Percentiles rank a stretch among this genome's conserved stretches.
Evolutionary conservation across 495 filamentous ascomycete species (phyloP).

Genomic region (Aspergillus wentii): DNA sequence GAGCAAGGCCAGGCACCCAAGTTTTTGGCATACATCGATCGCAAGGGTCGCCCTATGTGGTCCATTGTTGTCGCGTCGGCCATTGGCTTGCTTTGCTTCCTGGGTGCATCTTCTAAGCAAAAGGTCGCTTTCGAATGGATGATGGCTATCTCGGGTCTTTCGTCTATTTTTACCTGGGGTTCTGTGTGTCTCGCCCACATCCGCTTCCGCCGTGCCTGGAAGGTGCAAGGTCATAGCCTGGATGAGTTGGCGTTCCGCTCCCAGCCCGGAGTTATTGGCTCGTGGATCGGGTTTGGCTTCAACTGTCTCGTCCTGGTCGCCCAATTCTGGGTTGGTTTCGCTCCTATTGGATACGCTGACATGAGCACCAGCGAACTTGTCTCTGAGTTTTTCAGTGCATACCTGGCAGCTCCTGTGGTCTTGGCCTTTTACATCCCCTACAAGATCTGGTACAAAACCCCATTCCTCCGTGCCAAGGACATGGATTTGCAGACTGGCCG

Average conservation of each 20-base stretch:
- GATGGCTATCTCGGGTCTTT: constrained; percentile 82
- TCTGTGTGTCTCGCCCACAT: constrained; percentile 87
- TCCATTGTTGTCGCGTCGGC: constrained; percentile 63
- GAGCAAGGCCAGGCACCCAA: constrained; percentile 78
- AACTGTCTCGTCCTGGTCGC: constrained; percentile 80
- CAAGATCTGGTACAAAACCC: constrained; percentile 72
- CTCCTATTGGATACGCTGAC: constrained; percentile 58
- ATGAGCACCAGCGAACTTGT: constrained; percentile 40
- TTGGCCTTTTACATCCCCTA: constrained; percentile 69
- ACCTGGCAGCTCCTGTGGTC: constrained; percentile 81
- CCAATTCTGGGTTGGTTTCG: constrained; percentile 90
- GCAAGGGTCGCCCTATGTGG: constrained; percentile 72
- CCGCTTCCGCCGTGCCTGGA: constrained; percentile 83
- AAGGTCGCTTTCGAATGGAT: constrained; percentile 77
- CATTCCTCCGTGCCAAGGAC: constrained; percentile 55
- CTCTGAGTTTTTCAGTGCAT: constrained; percentile 68
- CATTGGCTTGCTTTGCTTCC: constrained; percentile 73
- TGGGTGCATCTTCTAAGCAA: constrained; percentile 63
- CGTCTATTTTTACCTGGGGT: constrained; percentile 89
- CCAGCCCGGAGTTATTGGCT: constrained; percentile 75
- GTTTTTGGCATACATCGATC: constrained; percentile 78
- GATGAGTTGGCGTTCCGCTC: constrained; percentile 76
- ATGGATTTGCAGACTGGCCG: constrained; percentile 91
- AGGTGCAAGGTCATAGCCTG: constrained; percentile 59
- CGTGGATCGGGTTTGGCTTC: constrained; percentile 76